Evolutionary conservation across 805 yeast genomes (phyloP).

Genomic region (Starmera quercuum): DNA sequence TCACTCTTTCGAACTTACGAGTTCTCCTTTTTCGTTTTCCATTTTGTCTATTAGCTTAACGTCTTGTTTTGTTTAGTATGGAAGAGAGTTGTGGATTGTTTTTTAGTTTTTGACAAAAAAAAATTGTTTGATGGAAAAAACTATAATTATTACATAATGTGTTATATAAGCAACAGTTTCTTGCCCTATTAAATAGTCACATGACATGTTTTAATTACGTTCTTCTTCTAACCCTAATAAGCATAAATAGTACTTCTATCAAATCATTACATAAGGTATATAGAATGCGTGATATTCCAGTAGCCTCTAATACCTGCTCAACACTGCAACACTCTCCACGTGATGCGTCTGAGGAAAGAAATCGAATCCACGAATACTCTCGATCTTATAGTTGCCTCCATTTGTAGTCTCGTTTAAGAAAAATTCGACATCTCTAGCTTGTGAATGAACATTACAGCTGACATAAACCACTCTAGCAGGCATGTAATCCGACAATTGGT

Average conservation of each 20-base stretch:
- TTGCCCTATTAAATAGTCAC: no score
- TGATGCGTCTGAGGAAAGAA: slow-evolving; percentile 95
- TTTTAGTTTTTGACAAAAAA: no score
- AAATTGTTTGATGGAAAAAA: no score
- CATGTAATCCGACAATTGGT: slow-evolving; percentile 73
- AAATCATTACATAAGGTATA: no score
- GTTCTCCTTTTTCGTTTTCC: slow-evolving; percentile 99
- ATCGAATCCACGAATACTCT: slow-evolving; percentile 88
- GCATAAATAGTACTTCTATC: no score
- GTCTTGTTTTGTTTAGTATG: no score
- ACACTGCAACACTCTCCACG: slow-evolving; percentile 81
- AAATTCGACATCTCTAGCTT: slow-evolving; percentile 88
- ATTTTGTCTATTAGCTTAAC: slow-evolving; percentile 64
- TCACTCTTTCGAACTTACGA: slow-evolving; percentile 77
- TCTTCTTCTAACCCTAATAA: no score
- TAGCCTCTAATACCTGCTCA: slow-evolving; percentile 27
- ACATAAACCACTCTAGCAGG: slow-evolving; percentile 91
- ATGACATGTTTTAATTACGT: no score
- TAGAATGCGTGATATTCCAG: no score
- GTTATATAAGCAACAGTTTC: no score
- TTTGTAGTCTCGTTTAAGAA: slow-evolving; percentile 59
- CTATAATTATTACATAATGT: no score
- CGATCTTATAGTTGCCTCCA: slow-evolving; percentile 61
- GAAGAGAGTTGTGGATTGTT: no score
- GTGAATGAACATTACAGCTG: slow-evolving; percentile 96